These are phyloP conservation scores for Cyclotella baltica DNA, from an alignment of 108 stramenopile genomes.

Conservation along the genomic window DNA sequence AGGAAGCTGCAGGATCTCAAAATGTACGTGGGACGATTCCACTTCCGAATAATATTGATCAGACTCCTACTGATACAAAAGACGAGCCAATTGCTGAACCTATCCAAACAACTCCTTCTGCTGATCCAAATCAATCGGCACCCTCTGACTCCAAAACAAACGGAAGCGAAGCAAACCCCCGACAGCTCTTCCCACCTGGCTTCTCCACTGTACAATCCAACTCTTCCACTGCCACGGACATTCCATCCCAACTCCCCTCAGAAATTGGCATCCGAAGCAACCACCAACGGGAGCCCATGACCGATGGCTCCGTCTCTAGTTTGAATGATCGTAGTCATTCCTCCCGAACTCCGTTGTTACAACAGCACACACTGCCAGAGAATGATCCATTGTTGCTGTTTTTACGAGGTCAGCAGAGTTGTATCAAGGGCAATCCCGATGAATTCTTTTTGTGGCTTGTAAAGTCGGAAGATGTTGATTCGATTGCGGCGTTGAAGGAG, in stretches of 20 bases:
- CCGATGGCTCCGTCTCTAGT: conserved; percentile 36
- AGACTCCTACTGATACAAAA: neutral
- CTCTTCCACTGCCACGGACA: conserved; percentile 4
- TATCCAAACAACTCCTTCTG: neutral
- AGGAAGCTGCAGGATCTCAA: conserved; percentile 28
- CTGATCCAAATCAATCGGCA: neutral
- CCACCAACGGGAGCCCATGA: conserved; percentile 25
- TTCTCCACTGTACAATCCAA: conserved; percentile 2
- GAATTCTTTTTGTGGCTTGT: conserved; percentile 56
- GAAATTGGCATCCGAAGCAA: conserved; percentile 37
- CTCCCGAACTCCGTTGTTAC: conserved; percentile 21
- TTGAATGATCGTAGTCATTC: conserved; percentile 29
- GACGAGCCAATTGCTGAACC: conserved; percentile 11
- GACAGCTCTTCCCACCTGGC: conserved; percentile 30
- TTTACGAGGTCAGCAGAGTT: conserved; percentile 34
- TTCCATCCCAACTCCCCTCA: conserved; percentile 34
- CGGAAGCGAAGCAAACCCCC: neutral
- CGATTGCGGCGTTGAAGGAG: conserved; percentile 46
- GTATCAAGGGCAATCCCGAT: conserved; percentile 49
- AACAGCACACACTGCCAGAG: conserved; percentile 13
- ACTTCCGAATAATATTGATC: neutral
- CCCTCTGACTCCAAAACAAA: neutral
- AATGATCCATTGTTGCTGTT: conserved; percentile 46
- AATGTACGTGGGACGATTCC: conserved; percentile 29
- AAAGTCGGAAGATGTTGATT: conserved; percentile 52